Base-by-base conservation (phyloP, 225 moss, liverwort and hornwort species). In the Polytrichum commune region DNA sequence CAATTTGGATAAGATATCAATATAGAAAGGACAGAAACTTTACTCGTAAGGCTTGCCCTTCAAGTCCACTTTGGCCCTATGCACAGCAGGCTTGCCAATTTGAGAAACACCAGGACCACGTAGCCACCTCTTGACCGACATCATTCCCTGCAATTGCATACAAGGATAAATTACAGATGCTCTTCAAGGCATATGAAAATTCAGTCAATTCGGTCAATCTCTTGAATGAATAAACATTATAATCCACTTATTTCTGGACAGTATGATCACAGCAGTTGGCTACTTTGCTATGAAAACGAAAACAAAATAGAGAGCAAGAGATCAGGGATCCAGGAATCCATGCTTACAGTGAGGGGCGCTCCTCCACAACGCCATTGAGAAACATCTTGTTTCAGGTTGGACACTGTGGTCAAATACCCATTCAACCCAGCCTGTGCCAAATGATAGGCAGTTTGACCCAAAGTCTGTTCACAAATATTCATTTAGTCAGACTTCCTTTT, bases 81-180 rank as follows among this genome's bases (percentile, higher is more conserved):
- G 97, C 71, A 98, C 74, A 32, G 95, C 90, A 72, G 97, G 97
- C 77, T 98, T 98, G 70, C 97, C 97, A 20, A 98, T 92, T 77
- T 91, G 97, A 25, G 97, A 91, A 67, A 98, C 95, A 75, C 97
- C 97, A 74, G 97, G 95, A 66, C 95, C 97, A 65, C 97, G 81
- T 4, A 98, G 80, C 97, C 97, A 98, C 71, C 97, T 81, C 74
- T 98, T 98, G 35, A 98, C 97, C 29, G 97, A 91, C 97, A 98
- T 95, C 97, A 98, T 98, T 63, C 95, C 96, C 96, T 96, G 77
- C 71, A 46, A 46, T 46, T 46, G 16, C 13, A 46, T 13, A 46
- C 46, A 46, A 46, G 46, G 46, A 16, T 46, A 16, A 13, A 16
- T 46, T 4, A 46, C 0, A 46, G 13, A 13, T 16, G 16, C 46